These are phyloP conservation scores for Ostreobium quekettii DNA, from an alignment of 139 green algal genomes.

Conservation along the genomic window DNA sequence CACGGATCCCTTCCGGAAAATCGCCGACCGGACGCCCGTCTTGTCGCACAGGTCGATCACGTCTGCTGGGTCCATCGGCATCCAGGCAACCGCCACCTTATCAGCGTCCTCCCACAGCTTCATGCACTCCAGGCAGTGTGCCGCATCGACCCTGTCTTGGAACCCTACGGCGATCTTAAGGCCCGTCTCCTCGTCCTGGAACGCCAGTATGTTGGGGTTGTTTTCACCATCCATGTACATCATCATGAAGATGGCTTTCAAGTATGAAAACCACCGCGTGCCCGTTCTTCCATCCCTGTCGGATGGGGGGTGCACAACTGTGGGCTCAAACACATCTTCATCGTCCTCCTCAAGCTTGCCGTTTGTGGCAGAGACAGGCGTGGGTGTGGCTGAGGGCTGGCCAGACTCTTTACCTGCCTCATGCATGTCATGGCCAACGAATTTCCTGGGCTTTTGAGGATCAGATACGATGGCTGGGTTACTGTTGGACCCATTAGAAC, in stretches of 20 bases:
- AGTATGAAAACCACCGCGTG: background rate
- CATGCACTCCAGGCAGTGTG: conserved; percentile 3
- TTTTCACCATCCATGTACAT: background rate
- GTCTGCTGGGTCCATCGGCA: background rate
- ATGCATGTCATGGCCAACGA: no score
- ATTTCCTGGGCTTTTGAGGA: no score
- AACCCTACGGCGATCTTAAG: background rate
- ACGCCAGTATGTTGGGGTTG: background rate
- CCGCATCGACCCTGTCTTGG: conserved; percentile 5
- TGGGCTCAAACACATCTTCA: background rate
- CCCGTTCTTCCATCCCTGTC: background rate
- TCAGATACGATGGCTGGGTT: no score
- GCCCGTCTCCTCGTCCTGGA: background rate
- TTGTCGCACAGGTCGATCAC: background rate
- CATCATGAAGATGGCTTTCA: background rate
- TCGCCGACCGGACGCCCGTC: background rate
- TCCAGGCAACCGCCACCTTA: background rate
- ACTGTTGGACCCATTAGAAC: no score
- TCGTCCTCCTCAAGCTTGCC: background rate
- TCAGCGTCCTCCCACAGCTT: conserved; percentile 6
- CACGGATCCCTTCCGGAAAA: conserved; percentile 3
- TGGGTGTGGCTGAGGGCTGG: no score
- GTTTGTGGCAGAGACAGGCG: no score
- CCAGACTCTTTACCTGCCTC: no score
- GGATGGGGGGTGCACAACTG: conserved; percentile 1